Evolutionary conservation across 805 yeast species (phyloP).

Genomic region (Saccharomycopsis amapae): DNA sequence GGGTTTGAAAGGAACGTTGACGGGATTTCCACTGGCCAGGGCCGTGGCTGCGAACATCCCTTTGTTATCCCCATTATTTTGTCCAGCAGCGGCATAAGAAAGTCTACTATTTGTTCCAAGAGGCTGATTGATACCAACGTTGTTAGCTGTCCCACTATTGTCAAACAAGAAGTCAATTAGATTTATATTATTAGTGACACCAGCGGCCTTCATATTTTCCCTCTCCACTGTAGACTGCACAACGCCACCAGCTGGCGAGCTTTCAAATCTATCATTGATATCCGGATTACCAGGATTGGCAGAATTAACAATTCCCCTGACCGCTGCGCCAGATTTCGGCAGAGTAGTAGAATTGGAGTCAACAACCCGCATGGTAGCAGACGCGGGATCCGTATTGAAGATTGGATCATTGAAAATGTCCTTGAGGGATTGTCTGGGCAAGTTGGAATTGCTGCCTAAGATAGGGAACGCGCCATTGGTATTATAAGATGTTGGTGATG

Average conservation of each 20-base stretch:
- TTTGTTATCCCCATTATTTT: neutral
- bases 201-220: too few relatives aligned
- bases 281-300: too few relatives aligned
- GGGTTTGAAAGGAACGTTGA: slow-evolving; percentile 3
- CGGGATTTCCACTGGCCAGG: neutral
- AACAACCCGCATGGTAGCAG: neutral
- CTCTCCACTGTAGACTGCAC: neutral
- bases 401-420: neutral
- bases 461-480: too few relatives aligned
- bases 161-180: slow-evolving; percentile 11
- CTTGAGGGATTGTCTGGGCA: too few relatives aligned
- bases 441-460: too few relatives aligned
- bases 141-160: neutral
- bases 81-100: too few relatives aligned
- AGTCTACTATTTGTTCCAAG: too few relatives aligned
- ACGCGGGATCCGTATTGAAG: neutral
- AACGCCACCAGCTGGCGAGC: neutral
- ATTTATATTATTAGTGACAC: slow-evolving; percentile 3
- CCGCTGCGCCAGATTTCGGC: neutral
- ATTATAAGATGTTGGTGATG: too few relatives aligned
- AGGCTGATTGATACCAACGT: neutral
- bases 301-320: too few relatives aligned
- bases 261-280: too few relatives aligned
- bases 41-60: neutral
- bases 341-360: neutral